Percentiles rank a stretch among this genome's conserved stretches.
These are phyloP conservation scores for Annulohypoxylon stygium DNA, from an alignment of 495 filamentous ascomycete genomes.

Conservation along the genomic window DNA sequence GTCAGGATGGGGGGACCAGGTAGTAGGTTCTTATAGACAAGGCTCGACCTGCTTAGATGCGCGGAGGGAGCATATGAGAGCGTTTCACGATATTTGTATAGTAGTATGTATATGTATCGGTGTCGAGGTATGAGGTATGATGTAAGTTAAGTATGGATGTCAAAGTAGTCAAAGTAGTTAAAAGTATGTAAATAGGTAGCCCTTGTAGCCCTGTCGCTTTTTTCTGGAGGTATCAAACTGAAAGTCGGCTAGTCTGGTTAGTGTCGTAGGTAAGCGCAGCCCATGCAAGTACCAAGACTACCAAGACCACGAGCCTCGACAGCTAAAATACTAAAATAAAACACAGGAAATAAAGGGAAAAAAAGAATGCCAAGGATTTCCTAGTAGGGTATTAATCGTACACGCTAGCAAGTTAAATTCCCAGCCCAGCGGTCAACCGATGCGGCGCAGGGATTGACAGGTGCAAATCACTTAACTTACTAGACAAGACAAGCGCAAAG, in stretches of 20 bases:
- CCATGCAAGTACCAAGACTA: constrained; percentile 27
- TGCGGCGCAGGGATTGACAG: constrained; percentile 43
- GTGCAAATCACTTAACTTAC: constrained; percentile 26
- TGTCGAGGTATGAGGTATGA: constrained; percentile 24
- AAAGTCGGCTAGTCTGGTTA: constrained; percentile 3
- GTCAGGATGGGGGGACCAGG: constrained; percentile 31
- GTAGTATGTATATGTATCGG: constrained; percentile 23
- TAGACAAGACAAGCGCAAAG: not conserved
- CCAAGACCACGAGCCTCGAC: constrained; percentile 18
- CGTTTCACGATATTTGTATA: constrained; percentile 35
- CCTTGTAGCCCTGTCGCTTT: not conserved
- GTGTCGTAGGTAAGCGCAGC: constrained; percentile 36
- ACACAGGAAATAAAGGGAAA: constrained; percentile 21
- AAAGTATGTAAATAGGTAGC: not conserved
- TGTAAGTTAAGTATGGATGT: constrained; percentile 26
- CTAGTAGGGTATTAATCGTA: constrained; percentile 26
- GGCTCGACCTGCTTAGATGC: constrained; percentile 14
- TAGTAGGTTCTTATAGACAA: constrained; percentile 43
- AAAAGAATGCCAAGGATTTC: constrained; percentile 33
- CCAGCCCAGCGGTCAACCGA: constrained; percentile 46
- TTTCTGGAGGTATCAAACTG: constrained; percentile 14
- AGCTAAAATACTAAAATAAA: constrained; percentile 19
- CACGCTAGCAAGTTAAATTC: constrained; percentile 36
- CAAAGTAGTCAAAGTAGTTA: constrained; percentile 8
- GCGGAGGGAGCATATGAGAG: not conserved